phyloP scores from a whole-genome alignment of 768 basidiomycete species.

The Pleurotus djamor region DNA sequence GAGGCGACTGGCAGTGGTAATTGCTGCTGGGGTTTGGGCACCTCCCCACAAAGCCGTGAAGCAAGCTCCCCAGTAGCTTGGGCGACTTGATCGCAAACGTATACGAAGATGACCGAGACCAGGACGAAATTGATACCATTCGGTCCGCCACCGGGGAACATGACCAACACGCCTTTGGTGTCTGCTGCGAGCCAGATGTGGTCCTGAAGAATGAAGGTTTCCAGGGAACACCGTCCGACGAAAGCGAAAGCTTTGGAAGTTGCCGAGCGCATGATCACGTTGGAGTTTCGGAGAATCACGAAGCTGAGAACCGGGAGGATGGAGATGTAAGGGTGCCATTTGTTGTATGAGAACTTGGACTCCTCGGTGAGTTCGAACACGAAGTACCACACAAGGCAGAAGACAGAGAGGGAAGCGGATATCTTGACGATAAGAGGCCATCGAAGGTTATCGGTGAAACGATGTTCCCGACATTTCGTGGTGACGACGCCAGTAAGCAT shows the following conservation, averaged over 20 bases:
- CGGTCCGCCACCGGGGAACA: conserved; percentile 73
- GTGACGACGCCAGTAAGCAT: conserved; percentile 75
- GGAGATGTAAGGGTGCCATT: conserved; percentile 82
- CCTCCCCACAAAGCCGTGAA: conserved; percentile 44
- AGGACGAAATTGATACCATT: conserved; percentile 77
- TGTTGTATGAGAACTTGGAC: conserved; percentile 85
- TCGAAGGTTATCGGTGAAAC: conserved; percentile 63
- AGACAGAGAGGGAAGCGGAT: conserved; percentile 44
- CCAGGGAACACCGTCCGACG: conserved; percentile 84
- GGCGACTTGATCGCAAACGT: conserved; percentile 73
- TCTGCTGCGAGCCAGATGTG: conserved; percentile 86
- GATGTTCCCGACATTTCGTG: conserved; percentile 74
- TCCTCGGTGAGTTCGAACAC: conserved; percentile 74
- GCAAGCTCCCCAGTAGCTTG: conserved; percentile 76
- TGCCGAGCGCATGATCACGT: conserved; percentile 62
- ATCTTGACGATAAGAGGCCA: conserved; percentile 58
- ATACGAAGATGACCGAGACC: conserved; percentile 78
- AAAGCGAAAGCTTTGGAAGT: conserved; percentile 73
- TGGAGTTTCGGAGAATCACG: conserved; percentile 75
- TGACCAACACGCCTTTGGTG: conserved; percentile 76
- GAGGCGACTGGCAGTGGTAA: conserved; percentile 16
- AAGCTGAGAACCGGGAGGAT: conserved; percentile 80
- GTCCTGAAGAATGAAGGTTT: conserved; percentile 91
- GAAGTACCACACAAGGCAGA: conserved; percentile 75
- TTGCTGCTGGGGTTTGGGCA: conserved; percentile 12